Conservation (phyloP, 352 stramenopile species). For the Pythium myriotylum region DNA sequence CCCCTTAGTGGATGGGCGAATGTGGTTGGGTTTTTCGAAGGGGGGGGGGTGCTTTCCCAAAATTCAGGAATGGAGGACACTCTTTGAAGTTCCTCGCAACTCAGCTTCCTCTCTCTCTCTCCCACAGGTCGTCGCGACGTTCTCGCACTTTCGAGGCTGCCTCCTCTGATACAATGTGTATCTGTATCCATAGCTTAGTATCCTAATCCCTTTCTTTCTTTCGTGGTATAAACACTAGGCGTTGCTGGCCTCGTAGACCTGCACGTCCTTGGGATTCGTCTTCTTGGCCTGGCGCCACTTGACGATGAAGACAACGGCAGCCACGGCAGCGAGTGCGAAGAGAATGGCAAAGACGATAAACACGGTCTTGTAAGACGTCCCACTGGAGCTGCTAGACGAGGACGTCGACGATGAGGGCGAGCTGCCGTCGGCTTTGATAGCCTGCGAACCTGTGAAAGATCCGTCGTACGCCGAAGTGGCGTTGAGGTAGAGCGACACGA, state of each 20-base stretch:
- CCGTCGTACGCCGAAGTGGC: conserved; percentile 44
- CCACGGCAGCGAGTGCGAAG: conserved; percentile 29
- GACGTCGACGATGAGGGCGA: background rate
- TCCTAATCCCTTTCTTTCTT: too few species aligned
- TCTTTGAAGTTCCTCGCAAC: too few species aligned
- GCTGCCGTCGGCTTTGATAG: conserved; percentile 14
- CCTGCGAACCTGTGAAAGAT: conserved; percentile 19
- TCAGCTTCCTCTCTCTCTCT: too few species aligned
- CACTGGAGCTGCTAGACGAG: conserved; percentile 1
- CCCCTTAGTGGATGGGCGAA: background rate
- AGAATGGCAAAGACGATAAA: conserved; percentile 46
- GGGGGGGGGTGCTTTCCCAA: too few species aligned
- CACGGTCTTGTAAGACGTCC: conserved; percentile 33
- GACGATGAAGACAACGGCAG: conserved; percentile 32
- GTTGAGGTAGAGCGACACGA: conserved; percentile 45
- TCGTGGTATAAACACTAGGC: too few species aligned
- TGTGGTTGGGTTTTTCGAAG: too few species aligned
- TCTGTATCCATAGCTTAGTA: too few species aligned
- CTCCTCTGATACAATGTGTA: too few species aligned
- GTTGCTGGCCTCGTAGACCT: conserved; percentile 12
- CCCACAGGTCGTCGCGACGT: too few species aligned
- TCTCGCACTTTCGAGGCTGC: too few species aligned
- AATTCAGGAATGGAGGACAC: too few species aligned
- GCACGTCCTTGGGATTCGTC: background rate
- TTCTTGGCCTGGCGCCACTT: conserved; percentile 31